Percentiles rank a stretch among this genome's conserved stretches.
phyloP scores from a whole-genome alignment of 176 grass and related monocot genomes.

The Panicum miliaceum region DNA sequence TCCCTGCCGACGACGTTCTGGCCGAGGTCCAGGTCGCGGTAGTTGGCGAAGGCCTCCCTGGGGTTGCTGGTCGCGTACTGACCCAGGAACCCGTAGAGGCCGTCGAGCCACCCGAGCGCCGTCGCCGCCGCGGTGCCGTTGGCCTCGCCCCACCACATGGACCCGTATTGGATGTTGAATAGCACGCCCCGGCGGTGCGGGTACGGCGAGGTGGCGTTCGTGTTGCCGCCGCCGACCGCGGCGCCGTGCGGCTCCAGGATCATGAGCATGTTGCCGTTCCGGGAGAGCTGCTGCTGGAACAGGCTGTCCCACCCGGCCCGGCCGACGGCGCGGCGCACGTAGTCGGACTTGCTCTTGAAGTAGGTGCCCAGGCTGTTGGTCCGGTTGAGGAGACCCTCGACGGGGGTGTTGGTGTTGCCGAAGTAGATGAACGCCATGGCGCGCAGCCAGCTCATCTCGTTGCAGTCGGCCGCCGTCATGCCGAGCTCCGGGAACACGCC shows the following conservation, averaged over 20 bases:
- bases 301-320: neutral
- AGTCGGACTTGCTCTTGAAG: slow-evolving; percentile 52
- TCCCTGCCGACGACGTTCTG: slow-evolving; percentile 31
- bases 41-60: slow-evolving; percentile 55
- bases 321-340: slow-evolving; percentile 28
- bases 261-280: slow-evolving; percentile 5
- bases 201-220: neutral
- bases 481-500: slow-evolving; percentile 52
- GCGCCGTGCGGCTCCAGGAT: slow-evolving; percentile 50
- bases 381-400: slow-evolving; percentile 19
- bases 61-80: slow-evolving; percentile 34
- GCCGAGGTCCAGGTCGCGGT: slow-evolving; percentile 50
- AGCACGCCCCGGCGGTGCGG: slow-evolving; percentile 45
- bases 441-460: slow-evolving; percentile 53
- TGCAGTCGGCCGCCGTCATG: slow-evolving; percentile 33
- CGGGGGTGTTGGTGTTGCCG: neutral
- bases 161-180: slow-evolving; percentile 44
- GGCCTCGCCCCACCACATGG: slow-evolving; percentile 12
- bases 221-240: slow-evolving; percentile 1
- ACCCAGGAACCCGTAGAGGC: slow-evolving; percentile 8
- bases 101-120: slow-evolving; percentile 26
- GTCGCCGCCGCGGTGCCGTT: neutral
- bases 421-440: slow-evolving; percentile 33
- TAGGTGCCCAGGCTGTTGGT: neutral
- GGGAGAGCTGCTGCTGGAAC: neutral